phyloP scores from a whole-genome alignment of 176 grass and related monocot species.

The Calamus simplicifolius region DNA sequence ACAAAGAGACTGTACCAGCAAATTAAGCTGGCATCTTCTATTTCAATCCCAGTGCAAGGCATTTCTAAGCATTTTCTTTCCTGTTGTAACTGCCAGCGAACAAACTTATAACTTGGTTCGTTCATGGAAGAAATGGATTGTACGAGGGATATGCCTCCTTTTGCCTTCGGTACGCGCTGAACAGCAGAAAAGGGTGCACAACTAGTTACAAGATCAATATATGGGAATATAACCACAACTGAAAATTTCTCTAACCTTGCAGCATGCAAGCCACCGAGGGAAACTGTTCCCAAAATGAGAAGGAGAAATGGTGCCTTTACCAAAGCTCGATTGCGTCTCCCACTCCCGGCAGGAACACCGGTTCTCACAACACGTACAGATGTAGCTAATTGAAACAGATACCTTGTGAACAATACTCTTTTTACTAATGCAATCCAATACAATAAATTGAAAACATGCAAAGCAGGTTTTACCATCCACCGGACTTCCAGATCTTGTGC shows the following conservation, averaged over 20 bases:
- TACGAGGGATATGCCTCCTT: slow-evolving; percentile 56
- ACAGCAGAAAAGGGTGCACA: slow-evolving; percentile 12
- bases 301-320: slow-evolving; percentile 70
- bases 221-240: not conserved
- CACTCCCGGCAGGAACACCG: slow-evolving; percentile 28
- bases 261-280: slow-evolving; percentile 60
- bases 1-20: too few relatives aligned
- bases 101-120: not conserved
- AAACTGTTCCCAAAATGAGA: slow-evolving; percentile 56
- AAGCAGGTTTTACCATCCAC: slow-evolving; percentile 33
- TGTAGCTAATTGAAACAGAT: slow-evolving; percentile 2
- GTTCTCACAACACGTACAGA: slow-evolving; percentile 54
- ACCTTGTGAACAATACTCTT: too few relatives aligned
- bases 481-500: slow-evolving; percentile 30
- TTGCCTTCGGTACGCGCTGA: slow-evolving; percentile 60
- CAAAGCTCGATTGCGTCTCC: slow-evolving; percentile 35
- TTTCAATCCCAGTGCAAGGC: too few relatives aligned
- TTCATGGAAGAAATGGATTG: slow-evolving; percentile 67
- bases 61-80: slow-evolving; percentile 14
- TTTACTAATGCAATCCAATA: not conserved
- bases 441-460: not conserved
- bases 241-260: slow-evolving; percentile 34
- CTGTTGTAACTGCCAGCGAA: too few relatives aligned
- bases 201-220: not conserved
- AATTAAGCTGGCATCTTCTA: too few relatives aligned